Evolutionary conservation across 2,329 filamentous ascomycete genomes (phyloP).

Genomic region (Aspergillus calidoustus): DNA sequence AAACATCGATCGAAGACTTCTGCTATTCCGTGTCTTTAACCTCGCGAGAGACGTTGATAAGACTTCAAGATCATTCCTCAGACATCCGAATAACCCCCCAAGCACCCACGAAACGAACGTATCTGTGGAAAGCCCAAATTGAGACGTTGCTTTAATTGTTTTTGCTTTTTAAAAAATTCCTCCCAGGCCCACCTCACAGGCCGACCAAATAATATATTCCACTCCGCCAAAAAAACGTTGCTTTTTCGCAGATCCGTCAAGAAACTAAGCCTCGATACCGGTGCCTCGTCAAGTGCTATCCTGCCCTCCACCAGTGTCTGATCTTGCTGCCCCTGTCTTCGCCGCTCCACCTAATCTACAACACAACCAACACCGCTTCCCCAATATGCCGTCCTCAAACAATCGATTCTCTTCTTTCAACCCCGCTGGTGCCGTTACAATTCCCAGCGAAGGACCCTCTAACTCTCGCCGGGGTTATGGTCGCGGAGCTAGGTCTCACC

Average conservation of each 20-base stretch:
- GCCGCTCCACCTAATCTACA: not conserved
- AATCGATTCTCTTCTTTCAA: not conserved
- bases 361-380: too few relatives aligned
- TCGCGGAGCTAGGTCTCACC: not conserved
- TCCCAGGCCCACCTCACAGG: not conserved
- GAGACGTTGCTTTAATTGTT: constrained; percentile 5
- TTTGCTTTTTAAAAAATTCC: not conserved
- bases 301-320: not conserved
- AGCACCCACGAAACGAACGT: constrained; percentile 2
- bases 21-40: not conserved
- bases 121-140: constrained; percentile 1
- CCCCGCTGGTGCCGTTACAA: not conserved
- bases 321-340: constrained; percentile 3
- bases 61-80: not conserved
- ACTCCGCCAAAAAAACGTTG: too few relatives aligned
- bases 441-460: not conserved
- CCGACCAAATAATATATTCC: not conserved
- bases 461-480: not conserved
- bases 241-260: not conserved
- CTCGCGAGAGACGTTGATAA: not conserved
- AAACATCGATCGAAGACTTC: not conserved
- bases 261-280: not conserved
- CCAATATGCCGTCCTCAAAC: not conserved
- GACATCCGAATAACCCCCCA: not conserved
- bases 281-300: constrained; percentile 1